Percentiles rank a stretch among this genome's conserved stretches.
Conservation (phyloP, 2,329 filamentous ascomycete species). For the Sclerotinia nivalis region DNA sequence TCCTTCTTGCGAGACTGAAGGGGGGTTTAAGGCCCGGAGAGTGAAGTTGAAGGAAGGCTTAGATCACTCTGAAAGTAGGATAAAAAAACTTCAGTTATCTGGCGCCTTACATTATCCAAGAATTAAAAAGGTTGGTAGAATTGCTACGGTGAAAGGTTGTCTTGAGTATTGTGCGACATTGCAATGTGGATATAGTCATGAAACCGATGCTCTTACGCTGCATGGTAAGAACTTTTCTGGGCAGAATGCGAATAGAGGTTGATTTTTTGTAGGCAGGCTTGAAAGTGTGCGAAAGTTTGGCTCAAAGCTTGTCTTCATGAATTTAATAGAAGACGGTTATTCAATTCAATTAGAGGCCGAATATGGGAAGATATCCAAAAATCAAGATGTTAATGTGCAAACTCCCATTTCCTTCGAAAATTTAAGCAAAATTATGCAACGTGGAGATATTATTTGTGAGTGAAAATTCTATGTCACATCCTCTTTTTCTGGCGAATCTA, state of each 20-base stretch:
- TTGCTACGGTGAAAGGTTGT: constrained; percentile 7
- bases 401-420: constrained; percentile 52
- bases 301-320: constrained; percentile 80
- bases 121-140: constrained; percentile 17
- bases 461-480: constrained; percentile 29
- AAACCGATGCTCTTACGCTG: constrained; percentile 10
- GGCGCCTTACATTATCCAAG: constrained; percentile 14
- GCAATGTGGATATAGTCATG: not conserved
- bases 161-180: constrained; percentile 3
- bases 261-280: constrained; percentile 60
- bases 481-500: constrained; percentile 6
- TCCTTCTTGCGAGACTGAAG: not conserved
- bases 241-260: constrained; percentile 1
- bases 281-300: constrained; percentile 64
- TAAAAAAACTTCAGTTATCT: constrained; percentile 5
- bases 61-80: constrained; percentile 1
- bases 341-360: constrained; percentile 77
- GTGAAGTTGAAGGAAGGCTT: not conserved
- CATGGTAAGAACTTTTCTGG: constrained; percentile 30
- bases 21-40: not conserved
- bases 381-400: constrained; percentile 31
- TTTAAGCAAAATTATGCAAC: constrained; percentile 66
- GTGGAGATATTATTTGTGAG: constrained; percentile 84
- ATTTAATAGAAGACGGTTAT: constrained; percentile 71
- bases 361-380: constrained; percentile 47